A percentile compares a stretch with the other conserved stretches of the same genome.
Evolutionary conservation across 78 protist species (phyloP).

Genomic region (Dictyostelium firmibasis): DNA sequence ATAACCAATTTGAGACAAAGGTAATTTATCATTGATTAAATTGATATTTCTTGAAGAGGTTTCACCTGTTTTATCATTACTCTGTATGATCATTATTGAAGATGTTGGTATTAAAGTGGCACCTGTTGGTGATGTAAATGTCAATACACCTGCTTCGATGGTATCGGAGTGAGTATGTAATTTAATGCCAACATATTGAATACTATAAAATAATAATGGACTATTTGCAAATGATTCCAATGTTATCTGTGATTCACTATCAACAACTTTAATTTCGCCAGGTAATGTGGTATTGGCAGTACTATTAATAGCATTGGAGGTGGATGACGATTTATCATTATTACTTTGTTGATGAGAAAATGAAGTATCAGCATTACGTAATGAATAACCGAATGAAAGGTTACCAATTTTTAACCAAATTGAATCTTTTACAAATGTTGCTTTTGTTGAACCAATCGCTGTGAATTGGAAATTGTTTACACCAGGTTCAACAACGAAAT

Average conservation of each 20-base stretch:
- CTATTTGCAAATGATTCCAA: slow-evolving; percentile 56
- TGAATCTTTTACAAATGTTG: slow-evolving; percentile 59
- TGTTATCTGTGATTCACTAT: slow-evolving; percentile 31
- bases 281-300: not conserved
- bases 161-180: slow-evolving; percentile 48
- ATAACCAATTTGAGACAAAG: slow-evolving; percentile 16
- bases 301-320: too few species aligned
- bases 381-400: slow-evolving; percentile 32
- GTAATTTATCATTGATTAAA: slow-evolving; percentile 43
- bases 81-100: not conserved
- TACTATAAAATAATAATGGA: slow-evolving; percentile 22
- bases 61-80: not conserved
- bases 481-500: slow-evolving; percentile 52
- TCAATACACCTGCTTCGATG: slow-evolving; percentile 48
- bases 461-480: slow-evolving; percentile 24
- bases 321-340: too few species aligned
- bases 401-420: slow-evolving; percentile 40
- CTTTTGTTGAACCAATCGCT: slow-evolving; percentile 1
- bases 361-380: not conserved
- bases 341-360: not conserved
- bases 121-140: slow-evolving; percentile 29
- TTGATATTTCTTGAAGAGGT: not conserved
- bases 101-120: slow-evolving; percentile 48
- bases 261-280: slow-evolving; percentile 24
- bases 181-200: slow-evolving; percentile 57